Evolutionary conservation across 129 eudicot species (phyloP), one percentile per base, ranked within the genome.

Genomic region (Dittrichia graveolens): DNA sequence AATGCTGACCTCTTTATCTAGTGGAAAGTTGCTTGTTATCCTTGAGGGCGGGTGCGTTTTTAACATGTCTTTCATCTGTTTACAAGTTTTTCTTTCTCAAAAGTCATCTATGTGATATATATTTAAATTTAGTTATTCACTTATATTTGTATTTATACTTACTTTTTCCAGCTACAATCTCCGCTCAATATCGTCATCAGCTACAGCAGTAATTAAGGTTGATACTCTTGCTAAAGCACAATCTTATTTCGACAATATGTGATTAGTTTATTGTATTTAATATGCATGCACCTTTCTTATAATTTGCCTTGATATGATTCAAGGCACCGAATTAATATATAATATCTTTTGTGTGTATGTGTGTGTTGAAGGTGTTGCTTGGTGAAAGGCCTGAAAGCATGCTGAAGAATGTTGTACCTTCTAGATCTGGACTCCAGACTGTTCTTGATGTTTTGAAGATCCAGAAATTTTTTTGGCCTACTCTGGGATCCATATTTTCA

Each of bases 21-120:
- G 82, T 75, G 99, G 99, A 79, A 94, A 94, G 84, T 58, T 94
- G 79, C 97, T 94, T 71, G 94, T 90, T 48, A 88, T 94, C 49
- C 97, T 94, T 9, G 99, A 94, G 88, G 99, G 99, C 86, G 99
- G 99, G 97, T 94, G 59, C 41, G 99, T 88, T 56, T 11, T 72
- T 71, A 46, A 49, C 69, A 10, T 19, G 79, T 11, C 38, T 64
- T 54, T 73, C 5, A 55, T 9, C 12, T 37, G 35, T 56, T 63
- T 67, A 7, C 2, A 70, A 14, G 18, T 35, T 38, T 59, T 45
- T 16, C 59, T 50, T 24, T 10, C 43, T 3, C 41, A 24, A 13
- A 19, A 50, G 4, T 40, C 35, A 16, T 50, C 18, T n/a, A 13
- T 42, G 0, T 74, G 46, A 46, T 65, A 52, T 61, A 14, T 47